Evolutionary conservation across 768 basidiomycete species (phyloP).

Genomic region (Rubroboletus pulcherrimus): DNA sequence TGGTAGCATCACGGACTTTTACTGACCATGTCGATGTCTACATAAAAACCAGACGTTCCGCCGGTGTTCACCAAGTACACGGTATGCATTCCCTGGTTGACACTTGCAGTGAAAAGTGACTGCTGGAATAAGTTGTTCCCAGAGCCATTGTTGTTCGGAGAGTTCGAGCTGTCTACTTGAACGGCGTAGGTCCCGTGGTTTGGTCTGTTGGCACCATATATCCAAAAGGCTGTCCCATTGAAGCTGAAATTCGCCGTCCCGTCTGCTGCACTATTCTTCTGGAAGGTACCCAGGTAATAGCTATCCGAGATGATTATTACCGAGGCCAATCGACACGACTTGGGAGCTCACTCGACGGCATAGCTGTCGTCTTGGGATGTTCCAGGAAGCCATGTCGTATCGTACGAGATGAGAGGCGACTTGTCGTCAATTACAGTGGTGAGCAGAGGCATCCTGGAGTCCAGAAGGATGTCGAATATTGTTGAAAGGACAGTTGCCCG

Average conservation of each 20-base stretch:
- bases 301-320: constrained; percentile 13
- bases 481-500: neutral
- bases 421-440: constrained; percentile 28
- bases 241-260: constrained; percentile 43
- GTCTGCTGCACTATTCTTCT: constrained; percentile 28
- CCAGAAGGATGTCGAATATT: neutral
- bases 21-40: constrained; percentile 47
- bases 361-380: constrained; percentile 12
- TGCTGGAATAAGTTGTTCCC: constrained; percentile 36
- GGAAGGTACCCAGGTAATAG: constrained; percentile 40
- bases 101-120: constrained; percentile 33
- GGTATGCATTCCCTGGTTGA: constrained; percentile 35
- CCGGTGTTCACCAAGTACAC: constrained; percentile 33
- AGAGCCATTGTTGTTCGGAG: constrained; percentile 29
- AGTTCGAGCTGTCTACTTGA: constrained; percentile 35
- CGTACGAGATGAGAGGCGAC: constrained; percentile 30
- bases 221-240: constrained; percentile 44
- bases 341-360: constrained; percentile 16
- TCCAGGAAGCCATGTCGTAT: constrained; percentile 23
- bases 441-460: constrained; percentile 20
- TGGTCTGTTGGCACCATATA: constrained; percentile 47
- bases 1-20: neutral
- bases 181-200: constrained; percentile 48
- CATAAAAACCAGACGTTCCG: constrained; percentile 24
- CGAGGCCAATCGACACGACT: neutral